These are phyloP conservation scores for Nemania sp. DNA, from an alignment of 2,329 filamentous ascomycete species.

Conservation along the genomic window DNA sequence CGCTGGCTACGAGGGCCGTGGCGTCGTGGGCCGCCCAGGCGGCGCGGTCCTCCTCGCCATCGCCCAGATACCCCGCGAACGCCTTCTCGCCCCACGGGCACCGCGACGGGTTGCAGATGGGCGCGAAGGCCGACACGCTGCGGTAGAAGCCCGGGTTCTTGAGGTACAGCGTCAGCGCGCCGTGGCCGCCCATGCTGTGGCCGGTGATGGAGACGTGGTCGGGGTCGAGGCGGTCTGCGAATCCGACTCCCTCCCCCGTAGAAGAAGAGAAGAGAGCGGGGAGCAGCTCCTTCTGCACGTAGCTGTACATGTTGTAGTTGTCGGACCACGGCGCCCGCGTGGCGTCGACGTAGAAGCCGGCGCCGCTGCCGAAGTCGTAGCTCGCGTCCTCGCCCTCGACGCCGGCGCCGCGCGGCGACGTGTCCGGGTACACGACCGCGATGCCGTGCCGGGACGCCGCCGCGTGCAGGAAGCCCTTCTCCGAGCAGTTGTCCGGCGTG, in stretches of 20 bases:
- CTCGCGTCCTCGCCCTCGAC: conserved; percentile 83
- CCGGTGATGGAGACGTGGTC: conserved; percentile 81
- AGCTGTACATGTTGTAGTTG: conserved; percentile 94
- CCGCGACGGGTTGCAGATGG: conserved; percentile 81
- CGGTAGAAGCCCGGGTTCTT: conserved; percentile 90
- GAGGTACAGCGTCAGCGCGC: conserved; percentile 88
- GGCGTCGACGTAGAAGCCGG: conserved; percentile 94
- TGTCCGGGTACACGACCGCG: conserved; percentile 94
- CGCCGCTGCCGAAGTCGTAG: conserved; percentile 91
- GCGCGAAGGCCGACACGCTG: conserved; percentile 87
- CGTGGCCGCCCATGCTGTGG: conserved; percentile 97
- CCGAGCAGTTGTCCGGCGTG: conserved; percentile 82
- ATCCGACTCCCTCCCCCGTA: conserved; percentile 38
- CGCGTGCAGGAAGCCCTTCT: conserved; percentile 90
- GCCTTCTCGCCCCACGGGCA: conserved; percentile 97
- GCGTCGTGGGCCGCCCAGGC: conserved; percentile 91
- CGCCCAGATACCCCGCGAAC: conserved; percentile 87
- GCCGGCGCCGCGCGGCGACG: conserved; percentile 81
- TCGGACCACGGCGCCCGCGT: conserved; percentile 72
- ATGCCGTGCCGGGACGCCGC: conserved; percentile 79
- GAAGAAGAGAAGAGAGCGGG: conserved; percentile 72
- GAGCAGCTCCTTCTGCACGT: conserved; percentile 89
- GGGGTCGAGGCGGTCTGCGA: conserved; percentile 64
- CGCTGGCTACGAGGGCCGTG: conserved; percentile 81
- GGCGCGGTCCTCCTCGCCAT: conserved; percentile 67